Evolutionary conservation across 164 flowering plant species (phyloP).

Genomic region (Dillenia turbinata): DNA sequence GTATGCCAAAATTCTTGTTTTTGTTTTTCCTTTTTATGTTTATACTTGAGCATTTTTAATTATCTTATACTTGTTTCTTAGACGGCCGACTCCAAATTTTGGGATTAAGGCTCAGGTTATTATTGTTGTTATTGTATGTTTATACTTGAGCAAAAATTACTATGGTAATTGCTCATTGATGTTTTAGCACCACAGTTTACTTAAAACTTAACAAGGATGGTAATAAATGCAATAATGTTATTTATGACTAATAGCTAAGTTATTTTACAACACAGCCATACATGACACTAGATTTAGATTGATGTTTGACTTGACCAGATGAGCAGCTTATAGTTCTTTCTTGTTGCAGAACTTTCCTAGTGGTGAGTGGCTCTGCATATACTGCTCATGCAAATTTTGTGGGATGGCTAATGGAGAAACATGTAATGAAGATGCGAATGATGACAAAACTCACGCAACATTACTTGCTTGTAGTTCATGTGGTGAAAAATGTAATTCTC

Average conservation of each 20-base stretch:
- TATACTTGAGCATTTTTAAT: too few relatives aligned
- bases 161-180: too few relatives aligned
- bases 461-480: conserved; percentile 42
- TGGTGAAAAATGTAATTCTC: conserved; percentile 31
- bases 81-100: too few relatives aligned
- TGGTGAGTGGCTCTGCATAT: conserved; percentile 61
- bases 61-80: too few relatives aligned
- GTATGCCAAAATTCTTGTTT: too few relatives aligned
- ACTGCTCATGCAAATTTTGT: conserved; percentile 70
- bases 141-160: too few relatives aligned
- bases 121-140: too few relatives aligned
- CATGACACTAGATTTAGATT: neutral
- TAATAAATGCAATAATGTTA: neutral
- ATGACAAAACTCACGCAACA: conserved; percentile 6
- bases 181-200: too few relatives aligned
- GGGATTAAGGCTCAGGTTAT: too few relatives aligned
- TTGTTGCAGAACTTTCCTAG: conserved; percentile 51
- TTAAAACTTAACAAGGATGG: neutral
- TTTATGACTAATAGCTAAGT: neutral
- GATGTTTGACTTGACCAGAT: neutral
- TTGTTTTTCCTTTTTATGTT: too few relatives aligned
- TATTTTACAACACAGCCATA: neutral
- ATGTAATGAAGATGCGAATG: conserved; percentile 12
- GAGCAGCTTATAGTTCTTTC: conserved; percentile 4
- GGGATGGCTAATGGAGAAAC: conserved; percentile 18